Percentiles rank a stretch among this genome's conserved stretches.
Conservation (phyloP, 78 protist genomes). For the Dictyostelium firmibasis region DNA sequence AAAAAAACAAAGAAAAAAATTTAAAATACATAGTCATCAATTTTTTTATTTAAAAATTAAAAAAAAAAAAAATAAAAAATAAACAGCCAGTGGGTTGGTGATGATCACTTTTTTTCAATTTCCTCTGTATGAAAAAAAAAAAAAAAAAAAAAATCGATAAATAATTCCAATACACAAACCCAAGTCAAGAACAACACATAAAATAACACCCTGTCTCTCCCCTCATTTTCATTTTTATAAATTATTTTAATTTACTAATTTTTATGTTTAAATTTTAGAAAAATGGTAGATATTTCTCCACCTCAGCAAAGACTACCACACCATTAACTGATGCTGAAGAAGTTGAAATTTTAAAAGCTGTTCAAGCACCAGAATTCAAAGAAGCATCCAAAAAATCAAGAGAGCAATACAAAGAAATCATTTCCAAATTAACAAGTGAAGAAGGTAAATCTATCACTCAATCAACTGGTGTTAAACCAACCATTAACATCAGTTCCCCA, state of each 20-base stretch:
- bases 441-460: background rate
- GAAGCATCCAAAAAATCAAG: background rate
- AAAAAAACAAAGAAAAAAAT: too few species aligned
- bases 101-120: too few species aligned
- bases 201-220: too few species aligned
- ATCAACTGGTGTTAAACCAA: constrained; percentile 44
- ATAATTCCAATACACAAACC: too few species aligned
- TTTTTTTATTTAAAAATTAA: too few species aligned
- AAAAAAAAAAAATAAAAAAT: too few species aligned
- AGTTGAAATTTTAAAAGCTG: background rate
- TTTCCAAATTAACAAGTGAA: background rate
- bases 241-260: background rate
- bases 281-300: background rate
- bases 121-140: too few species aligned
- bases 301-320: background rate
- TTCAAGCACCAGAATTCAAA: background rate
- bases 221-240: too few species aligned
- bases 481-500: constrained; percentile 7
- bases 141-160: too few species aligned
- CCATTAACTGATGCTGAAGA: background rate
- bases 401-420: background rate
- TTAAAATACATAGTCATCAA: too few species aligned
- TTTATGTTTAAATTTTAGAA: background rate
- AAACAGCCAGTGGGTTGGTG: too few species aligned
- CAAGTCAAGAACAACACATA: too few species aligned